Conservation (phyloP, 768 basidiomycete species). For the Clathrus columnatus region DNA sequence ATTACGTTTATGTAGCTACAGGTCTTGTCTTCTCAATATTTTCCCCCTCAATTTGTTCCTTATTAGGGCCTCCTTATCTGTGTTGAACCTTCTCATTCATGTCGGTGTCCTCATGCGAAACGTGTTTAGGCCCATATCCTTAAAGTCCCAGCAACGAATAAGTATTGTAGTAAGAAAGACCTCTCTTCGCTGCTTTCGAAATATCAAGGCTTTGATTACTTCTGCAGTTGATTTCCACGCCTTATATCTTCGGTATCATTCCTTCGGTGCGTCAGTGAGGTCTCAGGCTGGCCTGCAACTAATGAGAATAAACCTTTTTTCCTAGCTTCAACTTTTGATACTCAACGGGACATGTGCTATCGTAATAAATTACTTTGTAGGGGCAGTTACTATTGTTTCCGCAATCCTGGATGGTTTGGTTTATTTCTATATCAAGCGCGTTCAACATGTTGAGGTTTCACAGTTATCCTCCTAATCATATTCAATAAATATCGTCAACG, state of each 20-base stretch:
- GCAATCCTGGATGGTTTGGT: neutral
- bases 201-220: too few relatives aligned
- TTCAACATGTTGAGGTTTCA: neutral
- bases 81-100: neutral
- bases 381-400: too few relatives aligned
- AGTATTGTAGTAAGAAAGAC: neutral
- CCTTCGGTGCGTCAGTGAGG: too few relatives aligned
- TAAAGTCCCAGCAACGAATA: neutral
- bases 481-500: neutral
- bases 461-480: neutral
- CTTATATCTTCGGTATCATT: too few relatives aligned
- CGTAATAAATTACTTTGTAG: too few relatives aligned
- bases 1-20: neutral
- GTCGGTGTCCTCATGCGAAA: neutral
- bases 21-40: neutral
- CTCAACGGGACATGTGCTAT: too few relatives aligned
- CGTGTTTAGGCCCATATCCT: neutral
- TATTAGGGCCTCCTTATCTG: neutral
- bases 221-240: neutral
- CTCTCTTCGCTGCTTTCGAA: too few relatives aligned
- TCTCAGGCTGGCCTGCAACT: too few relatives aligned
- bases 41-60: neutral
- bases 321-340: too few relatives aligned
- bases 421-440: neutral
- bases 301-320: too few relatives aligned